These are phyloP conservation scores for Fusarium luffae DNA, from an alignment of 2,329 filamentous ascomycete species.

Conservation along the genomic window DNA sequence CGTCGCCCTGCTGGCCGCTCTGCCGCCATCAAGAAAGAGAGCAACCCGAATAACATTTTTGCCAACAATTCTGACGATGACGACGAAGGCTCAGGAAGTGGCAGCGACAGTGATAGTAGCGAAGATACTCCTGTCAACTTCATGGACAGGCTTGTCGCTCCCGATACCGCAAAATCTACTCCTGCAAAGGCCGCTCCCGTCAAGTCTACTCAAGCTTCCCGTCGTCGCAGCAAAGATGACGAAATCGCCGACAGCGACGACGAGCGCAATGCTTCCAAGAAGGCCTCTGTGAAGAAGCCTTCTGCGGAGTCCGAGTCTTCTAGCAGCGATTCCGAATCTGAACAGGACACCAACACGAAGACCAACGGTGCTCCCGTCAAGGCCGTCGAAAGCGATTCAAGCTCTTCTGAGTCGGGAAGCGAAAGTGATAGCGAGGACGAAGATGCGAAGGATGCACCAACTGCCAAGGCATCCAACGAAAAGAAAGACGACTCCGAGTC, in stretches of 20 bases:
- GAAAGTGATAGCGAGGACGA: constrained; percentile 48
- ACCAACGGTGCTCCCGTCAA: constrained; percentile 36
- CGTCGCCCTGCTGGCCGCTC: constrained; percentile 44
- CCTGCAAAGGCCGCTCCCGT: constrained; percentile 16
- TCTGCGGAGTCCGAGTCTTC: constrained; percentile 23
- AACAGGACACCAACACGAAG: constrained; percentile 37
- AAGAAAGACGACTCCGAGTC: constrained; percentile 38
- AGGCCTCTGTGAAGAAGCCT: constrained; percentile 28
- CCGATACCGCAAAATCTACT: constrained; percentile 32
- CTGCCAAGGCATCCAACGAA: constrained; percentile 26
- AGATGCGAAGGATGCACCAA: constrained; percentile 28
- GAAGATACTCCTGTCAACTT: constrained; percentile 44
- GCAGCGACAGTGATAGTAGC: constrained; percentile 41
- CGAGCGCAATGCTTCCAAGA: constrained; percentile 49
- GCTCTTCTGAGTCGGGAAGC: constrained; percentile 45
- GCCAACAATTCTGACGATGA: constrained; percentile 48
- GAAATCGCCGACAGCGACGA: constrained; percentile 58
- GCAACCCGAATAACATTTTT: constrained; percentile 46
- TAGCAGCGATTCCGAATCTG: constrained; percentile 48
- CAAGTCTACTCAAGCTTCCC: constrained; percentile 32
- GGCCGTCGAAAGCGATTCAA: constrained; percentile 38
- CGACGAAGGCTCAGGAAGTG: constrained; percentile 48
- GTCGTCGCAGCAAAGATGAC: constrained; percentile 49
- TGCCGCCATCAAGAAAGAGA: constrained; percentile 49
- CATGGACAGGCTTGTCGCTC: constrained; percentile 48